Percentiles rank a stretch among this genome's conserved stretches.
Evolutionary conservation across 192 early-diverging fungal species (phyloP).

Genomic region (Thamnidium elegans): DNA sequence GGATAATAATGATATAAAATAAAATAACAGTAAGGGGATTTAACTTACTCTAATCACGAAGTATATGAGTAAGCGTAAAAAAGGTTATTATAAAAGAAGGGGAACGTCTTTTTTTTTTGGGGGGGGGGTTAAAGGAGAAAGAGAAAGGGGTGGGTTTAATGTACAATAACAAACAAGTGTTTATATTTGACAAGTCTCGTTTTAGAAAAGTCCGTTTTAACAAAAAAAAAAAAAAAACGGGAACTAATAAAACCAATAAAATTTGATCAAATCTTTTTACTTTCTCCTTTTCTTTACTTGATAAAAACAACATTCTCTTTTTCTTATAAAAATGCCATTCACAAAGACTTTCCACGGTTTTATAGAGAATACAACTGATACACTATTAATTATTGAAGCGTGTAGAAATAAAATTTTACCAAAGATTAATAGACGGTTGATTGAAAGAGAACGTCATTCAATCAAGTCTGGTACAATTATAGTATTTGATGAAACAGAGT

Average conservation of each 20-base stretch:
- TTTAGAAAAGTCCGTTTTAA: neutral
- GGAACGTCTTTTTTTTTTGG: too few relatives aligned
- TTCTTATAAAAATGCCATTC: slow-evolving; percentile 20
- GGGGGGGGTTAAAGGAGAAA: too few relatives aligned
- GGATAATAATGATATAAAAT: too few relatives aligned
- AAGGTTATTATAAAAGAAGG: too few relatives aligned
- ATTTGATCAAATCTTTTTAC: slow-evolving; percentile 5
- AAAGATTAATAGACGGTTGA: slow-evolving; percentile 27
- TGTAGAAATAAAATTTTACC: slow-evolving; percentile 25
- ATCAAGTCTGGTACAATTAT: slow-evolving; percentile 30
- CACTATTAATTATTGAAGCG: slow-evolving; percentile 32
- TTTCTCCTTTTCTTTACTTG: slow-evolving; percentile 1
- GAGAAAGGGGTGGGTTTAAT: too few relatives aligned
- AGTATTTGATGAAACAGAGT: slow-evolving; percentile 32
- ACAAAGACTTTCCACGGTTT: slow-evolving; percentile 32
- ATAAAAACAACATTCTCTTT: slow-evolving; percentile 3
- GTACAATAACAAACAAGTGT: too few relatives aligned
- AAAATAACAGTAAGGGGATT: too few relatives aligned
- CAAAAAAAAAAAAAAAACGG: slow-evolving; percentile 15
- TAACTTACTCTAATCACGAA: too few relatives aligned
- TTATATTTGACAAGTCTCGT: slow-evolving; percentile 12
- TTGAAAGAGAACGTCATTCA: slow-evolving; percentile 28
- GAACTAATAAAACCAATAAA: neutral
- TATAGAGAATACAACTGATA: slow-evolving; percentile 29
- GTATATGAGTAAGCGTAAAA: too few relatives aligned